A percentile compares a stretch with the other conserved stretches of the same genome.
phyloP scores from a whole-genome alignment of 225 moss, liverwort and hornwort genomes.

The Pleurozium schreberi region DNA sequence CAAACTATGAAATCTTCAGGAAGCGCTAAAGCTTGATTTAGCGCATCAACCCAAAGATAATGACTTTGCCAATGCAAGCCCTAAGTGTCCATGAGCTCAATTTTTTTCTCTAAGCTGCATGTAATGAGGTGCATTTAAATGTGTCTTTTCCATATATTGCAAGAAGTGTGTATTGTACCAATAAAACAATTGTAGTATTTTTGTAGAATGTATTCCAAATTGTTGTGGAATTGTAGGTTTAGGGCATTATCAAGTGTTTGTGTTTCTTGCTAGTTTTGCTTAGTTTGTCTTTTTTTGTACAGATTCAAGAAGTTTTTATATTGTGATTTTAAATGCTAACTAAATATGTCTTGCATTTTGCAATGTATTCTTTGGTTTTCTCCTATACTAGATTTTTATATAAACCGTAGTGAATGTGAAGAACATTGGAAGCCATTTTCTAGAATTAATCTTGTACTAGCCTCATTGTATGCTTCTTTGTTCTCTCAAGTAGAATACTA shows the following conservation, averaged over 20 bases:
- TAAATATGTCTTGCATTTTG: neutral
- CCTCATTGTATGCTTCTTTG: neutral
- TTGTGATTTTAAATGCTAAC: neutral
- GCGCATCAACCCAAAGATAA: too few species aligned
- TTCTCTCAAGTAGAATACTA: rapidly evolving
- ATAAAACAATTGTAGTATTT: too few species aligned
- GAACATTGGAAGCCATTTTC: rapidly evolving
- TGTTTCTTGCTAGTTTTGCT: neutral
- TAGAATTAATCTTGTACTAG: neutral
- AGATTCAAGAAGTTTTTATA: neutral
- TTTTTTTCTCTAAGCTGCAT: too few species aligned
- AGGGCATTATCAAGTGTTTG: neutral
- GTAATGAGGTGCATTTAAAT: too few species aligned
- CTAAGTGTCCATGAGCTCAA: too few species aligned
- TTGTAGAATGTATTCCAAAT: too few species aligned
- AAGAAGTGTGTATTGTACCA: too few species aligned
- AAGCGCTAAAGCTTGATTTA: too few species aligned
- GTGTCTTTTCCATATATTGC: too few species aligned
- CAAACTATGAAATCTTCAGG: too few species aligned
- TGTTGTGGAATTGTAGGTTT: neutral
- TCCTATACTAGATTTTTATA: neutral
- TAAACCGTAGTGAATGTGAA: neutral
- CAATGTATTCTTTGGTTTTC: neutral
- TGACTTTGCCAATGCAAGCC: too few species aligned
- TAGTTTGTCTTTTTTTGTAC: neutral